These are phyloP conservation scores for Dioscorea zingiberensis DNA, from an alignment of 106 monocot species.

Conservation along the genomic window DNA sequence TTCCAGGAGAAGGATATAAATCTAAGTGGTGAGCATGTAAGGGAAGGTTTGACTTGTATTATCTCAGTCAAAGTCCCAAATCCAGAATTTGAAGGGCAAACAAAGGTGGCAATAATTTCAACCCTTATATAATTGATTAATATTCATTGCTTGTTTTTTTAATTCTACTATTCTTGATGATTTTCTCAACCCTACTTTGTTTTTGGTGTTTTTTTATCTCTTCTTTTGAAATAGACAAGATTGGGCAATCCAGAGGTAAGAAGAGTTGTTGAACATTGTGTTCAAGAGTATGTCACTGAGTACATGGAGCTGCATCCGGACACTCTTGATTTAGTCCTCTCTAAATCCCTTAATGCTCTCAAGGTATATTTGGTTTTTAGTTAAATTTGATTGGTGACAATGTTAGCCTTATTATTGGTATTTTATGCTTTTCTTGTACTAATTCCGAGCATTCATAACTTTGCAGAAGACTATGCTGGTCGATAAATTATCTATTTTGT, in stretches of 20 bases:
- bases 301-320: constrained; percentile 95
- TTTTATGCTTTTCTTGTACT: too few species aligned
- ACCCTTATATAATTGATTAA: too few species aligned
- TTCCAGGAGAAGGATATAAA: constrained; percentile 87
- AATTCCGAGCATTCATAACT: too few species aligned
- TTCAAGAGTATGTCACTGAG: constrained; percentile 86
- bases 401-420: not conserved
- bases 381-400: not conserved
- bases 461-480: too few species aligned
- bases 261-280: constrained; percentile 85
- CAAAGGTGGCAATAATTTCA: constrained; percentile 49
- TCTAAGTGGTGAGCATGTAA: constrained; percentile 94
- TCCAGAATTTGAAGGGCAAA: constrained; percentile 99
- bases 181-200: not conserved
- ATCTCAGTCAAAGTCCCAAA: constrained; percentile 88
- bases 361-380: constrained; percentile 40
- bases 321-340: constrained; percentile 62
- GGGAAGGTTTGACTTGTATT: constrained; percentile 95
- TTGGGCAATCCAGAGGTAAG: constrained; percentile 97
- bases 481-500: too few species aligned
- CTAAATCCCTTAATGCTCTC: constrained; percentile 92
- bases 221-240: constrained; percentile 55
- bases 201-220: not conserved
- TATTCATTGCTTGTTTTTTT: not conserved
- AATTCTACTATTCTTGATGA: not conserved